phyloP scores from a whole-genome alignment of 2,329 filamentous ascomycete genomes.

The Epichloe glyceriae region DNA sequence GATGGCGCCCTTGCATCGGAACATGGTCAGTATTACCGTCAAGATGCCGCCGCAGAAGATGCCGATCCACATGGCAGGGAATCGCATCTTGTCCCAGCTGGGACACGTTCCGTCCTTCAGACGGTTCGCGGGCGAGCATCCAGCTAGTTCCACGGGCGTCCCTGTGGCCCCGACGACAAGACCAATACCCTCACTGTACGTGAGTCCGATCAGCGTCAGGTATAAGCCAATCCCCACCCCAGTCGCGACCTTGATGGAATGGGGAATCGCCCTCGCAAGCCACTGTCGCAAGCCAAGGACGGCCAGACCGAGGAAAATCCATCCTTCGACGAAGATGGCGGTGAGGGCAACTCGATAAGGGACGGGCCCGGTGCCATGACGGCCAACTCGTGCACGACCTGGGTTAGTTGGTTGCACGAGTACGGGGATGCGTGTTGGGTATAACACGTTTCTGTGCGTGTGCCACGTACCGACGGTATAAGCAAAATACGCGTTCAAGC shows the following conservation, averaged over 20 bases:
- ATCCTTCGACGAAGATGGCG: slow-evolving; percentile 79
- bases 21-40: slow-evolving; percentile 71
- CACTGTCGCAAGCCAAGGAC: slow-evolving; percentile 74
- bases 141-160: slow-evolving; percentile 64
- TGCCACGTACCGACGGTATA: slow-evolving; percentile 39
- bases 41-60: slow-evolving; percentile 77
- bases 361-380: slow-evolving; percentile 59
- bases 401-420: slow-evolving; percentile 2
- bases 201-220: slow-evolving; percentile 61
- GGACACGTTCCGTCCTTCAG: slow-evolving; percentile 45
- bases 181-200: slow-evolving; percentile 73
- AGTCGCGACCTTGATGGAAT: slow-evolving; percentile 76
- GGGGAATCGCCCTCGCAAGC: slow-evolving; percentile 72
- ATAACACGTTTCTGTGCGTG: slow-evolving; percentile 8
- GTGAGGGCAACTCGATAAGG: slow-evolving; percentile 67
- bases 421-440: not conserved
- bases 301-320: slow-evolving; percentile 70
- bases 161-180: slow-evolving; percentile 54
- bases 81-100: slow-evolving; percentile 60
- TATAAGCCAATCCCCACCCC: slow-evolving; percentile 80
- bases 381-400: slow-evolving; percentile 42
- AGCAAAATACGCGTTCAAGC: slow-evolving; percentile 77
- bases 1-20: slow-evolving; percentile 75
- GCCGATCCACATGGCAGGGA: slow-evolving; percentile 73
- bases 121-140: slow-evolving; percentile 40